A percentile compares a stretch with the other conserved stretches of the same genome.
These are phyloP conservation scores for Phoma sp. DNA, from an alignment of 2,329 filamentous ascomycete genomes.

Conservation along the genomic window DNA sequence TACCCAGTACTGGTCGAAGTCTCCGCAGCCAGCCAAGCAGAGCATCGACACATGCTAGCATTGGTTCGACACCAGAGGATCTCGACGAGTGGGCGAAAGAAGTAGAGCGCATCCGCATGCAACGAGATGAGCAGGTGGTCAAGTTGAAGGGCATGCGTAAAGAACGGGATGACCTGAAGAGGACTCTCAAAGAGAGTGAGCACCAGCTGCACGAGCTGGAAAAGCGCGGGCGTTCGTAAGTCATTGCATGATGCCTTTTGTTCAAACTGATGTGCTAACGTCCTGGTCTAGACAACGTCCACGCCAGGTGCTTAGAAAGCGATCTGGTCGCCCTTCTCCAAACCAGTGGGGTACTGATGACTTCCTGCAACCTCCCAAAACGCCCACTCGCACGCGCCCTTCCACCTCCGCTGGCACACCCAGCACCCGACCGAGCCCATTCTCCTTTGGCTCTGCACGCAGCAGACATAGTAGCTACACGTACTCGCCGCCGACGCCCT, in stretches of 20 bases:
- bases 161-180: constrained; percentile 39
- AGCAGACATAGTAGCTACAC: constrained; percentile 18
- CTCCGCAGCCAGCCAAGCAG: constrained; percentile 21
- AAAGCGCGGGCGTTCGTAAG: constrained; percentile 17
- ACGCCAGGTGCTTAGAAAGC: constrained; percentile 28
- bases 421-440: constrained; percentile 7
- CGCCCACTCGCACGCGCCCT: constrained; percentile 19
- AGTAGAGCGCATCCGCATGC: constrained; percentile 44
- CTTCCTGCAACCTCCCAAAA: constrained; percentile 9
- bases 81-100: constrained; percentile 42
- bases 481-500: constrained; percentile 13
- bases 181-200: constrained; percentile 42
- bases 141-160: constrained; percentile 45
- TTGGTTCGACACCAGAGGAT: constrained; percentile 25
- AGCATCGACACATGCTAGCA: constrained; percentile 32
- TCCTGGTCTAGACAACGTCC: constrained; percentile 17
- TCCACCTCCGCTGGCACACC: constrained; percentile 15
- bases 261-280: background rate
- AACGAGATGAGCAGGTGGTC: constrained; percentile 41
- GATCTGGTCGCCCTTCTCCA: constrained; percentile 12
- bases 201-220: constrained; percentile 43
- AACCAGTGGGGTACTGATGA: constrained; percentile 12
- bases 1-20: constrained; percentile 18
- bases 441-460: constrained; percentile 20
- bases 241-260: background rate